Evolutionary conservation across 805 yeast species (phyloP).

Genomic region (Cyberlindnera subsufficiens): DNA sequence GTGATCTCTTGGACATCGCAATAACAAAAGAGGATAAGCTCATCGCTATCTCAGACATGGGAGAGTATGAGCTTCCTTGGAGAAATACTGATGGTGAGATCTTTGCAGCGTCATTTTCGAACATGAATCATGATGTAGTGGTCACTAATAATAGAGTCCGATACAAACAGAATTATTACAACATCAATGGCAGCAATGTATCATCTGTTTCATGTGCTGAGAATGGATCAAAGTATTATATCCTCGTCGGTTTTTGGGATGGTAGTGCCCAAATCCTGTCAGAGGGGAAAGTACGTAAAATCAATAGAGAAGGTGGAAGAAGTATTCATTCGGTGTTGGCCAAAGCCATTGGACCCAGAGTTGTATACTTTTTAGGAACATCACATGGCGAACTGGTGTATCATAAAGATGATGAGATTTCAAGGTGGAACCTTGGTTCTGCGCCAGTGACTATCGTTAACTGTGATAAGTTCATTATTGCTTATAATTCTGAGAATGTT

Average conservation of each 20-base stretch:
- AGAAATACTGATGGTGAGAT: neutral
- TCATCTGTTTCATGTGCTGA: constrained; percentile 9
- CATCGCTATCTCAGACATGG: constrained; percentile 11
- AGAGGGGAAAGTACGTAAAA: constrained; percentile 4
- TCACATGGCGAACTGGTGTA: constrained; percentile 18
- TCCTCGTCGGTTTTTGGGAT: constrained; percentile 21
- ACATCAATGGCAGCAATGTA: constrained; percentile 9
- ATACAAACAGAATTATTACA: constrained; percentile 2
- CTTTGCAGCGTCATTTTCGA: neutral
- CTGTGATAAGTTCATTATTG: constrained; percentile 6
- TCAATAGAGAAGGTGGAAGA: constrained; percentile 2
- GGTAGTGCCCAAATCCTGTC: constrained; percentile 11
- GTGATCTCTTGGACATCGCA: constrained; percentile 12
- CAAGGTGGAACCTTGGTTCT: constrained; percentile 14
- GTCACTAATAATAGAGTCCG: neutral
- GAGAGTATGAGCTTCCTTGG: constrained; percentile 8
- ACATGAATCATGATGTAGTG: neutral
- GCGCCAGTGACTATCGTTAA: constrained; percentile 20
- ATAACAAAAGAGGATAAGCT: constrained; percentile 1
- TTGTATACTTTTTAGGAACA: constrained; percentile 16
- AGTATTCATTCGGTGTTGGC: constrained; percentile 16
- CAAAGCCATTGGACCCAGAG: constrained; percentile 3
- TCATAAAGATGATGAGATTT: neutral
- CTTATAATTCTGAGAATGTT: constrained; percentile 15
- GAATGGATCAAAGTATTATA: neutral